Conservation (phyloP, 2,329 filamentous ascomycete species). For the Monilinia vaccinii-corymbosi region DNA sequence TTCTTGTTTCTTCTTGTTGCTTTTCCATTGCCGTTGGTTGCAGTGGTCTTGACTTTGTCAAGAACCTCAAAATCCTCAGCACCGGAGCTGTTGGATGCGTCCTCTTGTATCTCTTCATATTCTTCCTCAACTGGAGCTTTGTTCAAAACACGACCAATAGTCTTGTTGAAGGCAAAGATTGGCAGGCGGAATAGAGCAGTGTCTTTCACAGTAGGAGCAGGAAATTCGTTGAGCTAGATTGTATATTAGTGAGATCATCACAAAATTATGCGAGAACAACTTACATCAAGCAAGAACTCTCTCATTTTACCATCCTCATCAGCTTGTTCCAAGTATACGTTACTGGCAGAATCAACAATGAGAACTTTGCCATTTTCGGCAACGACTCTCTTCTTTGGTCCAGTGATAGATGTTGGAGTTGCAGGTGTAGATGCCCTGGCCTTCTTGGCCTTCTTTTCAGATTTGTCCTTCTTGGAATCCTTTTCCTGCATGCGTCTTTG, state of each 20-base stretch:
- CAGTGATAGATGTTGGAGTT: constrained; percentile 44
- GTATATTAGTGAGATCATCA: background rate
- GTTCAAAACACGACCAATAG: constrained; percentile 41
- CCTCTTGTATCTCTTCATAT: constrained; percentile 32
- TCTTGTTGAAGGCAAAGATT: constrained; percentile 56
- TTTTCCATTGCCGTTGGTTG: constrained; percentile 25
- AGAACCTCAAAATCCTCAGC: constrained; percentile 55
- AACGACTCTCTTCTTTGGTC: constrained; percentile 76
- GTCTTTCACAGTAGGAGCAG: constrained; percentile 65
- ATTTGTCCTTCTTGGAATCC: constrained; percentile 63
- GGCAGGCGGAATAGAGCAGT: constrained; percentile 78
- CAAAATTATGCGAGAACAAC: constrained; percentile 30
- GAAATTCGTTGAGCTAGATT: constrained; percentile 65
- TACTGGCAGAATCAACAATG: constrained; percentile 82
- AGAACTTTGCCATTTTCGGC: constrained; percentile 94
- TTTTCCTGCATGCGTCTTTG: constrained; percentile 85
- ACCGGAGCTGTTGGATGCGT: constrained; percentile 44
- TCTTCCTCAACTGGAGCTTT: constrained; percentile 31
- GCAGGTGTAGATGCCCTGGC: constrained; percentile 33
- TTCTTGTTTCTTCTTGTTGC: constrained; percentile 24
- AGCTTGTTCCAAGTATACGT: constrained; percentile 90
- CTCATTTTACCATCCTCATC: constrained; percentile 76
- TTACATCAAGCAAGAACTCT: constrained; percentile 81
- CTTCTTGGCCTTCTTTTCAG: constrained; percentile 47
- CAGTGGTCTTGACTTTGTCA: constrained; percentile 38